A percentile compares a stretch with the other conserved stretches of the same genome.
Conservation (phyloP, 192 early-diverging fungal species). For the Cetraspora pellucida region DNA sequence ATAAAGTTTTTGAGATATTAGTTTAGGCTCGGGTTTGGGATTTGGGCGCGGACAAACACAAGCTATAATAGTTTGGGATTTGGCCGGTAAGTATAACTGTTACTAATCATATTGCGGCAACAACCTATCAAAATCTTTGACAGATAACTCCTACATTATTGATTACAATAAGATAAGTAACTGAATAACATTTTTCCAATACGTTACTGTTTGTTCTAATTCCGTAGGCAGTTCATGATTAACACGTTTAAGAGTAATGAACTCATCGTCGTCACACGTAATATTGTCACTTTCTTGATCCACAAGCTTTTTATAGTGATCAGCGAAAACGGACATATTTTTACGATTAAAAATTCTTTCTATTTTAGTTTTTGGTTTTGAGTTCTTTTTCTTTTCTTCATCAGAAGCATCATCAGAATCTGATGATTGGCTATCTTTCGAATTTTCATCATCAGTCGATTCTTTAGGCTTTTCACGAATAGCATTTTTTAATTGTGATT, state of each 20-base stretch:
- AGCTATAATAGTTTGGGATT: no score
- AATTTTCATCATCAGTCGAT: constrained; percentile 40
- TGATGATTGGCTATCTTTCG: constrained; percentile 35
- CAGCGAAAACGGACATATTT: constrained; percentile 87
- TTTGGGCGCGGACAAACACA: no score
- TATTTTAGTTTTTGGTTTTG: constrained; percentile 71
- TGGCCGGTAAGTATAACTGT: no score
- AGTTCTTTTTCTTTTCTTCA: constrained; percentile 42
- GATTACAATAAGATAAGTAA: no score
- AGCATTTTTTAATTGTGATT: constrained; percentile 69
- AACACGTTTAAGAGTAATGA: constrained; percentile 81
- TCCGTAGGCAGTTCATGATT: constrained; percentile 76
- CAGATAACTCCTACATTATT: no score
- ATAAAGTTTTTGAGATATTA: no score
- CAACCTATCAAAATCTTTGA: no score
- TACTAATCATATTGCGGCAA: no score
- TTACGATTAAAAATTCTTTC: constrained; percentile 93
- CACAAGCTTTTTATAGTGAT: constrained; percentile 87
- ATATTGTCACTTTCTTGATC: constrained; percentile 59
- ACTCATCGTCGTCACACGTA: constrained; percentile 61
- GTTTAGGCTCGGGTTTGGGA: no score
- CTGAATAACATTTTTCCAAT: no score
- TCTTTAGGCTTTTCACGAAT: constrained; percentile 58
- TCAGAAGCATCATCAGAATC: constrained; percentile 39
- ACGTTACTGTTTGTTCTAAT: constrained; percentile 52